Evolutionary conservation across 345 rosid genomes (phyloP).

Genomic region (Linum trigynum): DNA sequence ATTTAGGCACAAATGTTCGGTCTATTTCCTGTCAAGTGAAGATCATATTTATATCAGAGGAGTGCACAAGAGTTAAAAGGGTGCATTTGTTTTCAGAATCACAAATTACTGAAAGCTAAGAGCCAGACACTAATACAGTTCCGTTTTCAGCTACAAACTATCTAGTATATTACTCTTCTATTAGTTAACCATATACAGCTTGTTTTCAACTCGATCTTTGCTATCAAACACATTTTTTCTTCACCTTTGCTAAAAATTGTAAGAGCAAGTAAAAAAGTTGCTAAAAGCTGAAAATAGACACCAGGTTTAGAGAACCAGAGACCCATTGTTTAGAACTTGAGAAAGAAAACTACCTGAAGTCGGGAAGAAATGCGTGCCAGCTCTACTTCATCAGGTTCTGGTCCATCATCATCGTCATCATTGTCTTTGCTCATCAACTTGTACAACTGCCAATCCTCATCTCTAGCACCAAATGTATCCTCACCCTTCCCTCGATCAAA

Average conservation of each 20-base stretch:
- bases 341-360: slow-evolving; percentile 39
- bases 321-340: too few species aligned
- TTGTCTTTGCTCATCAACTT: slow-evolving; percentile 84
- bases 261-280: too few species aligned
- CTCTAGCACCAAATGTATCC: slow-evolving; percentile 83
- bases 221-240: too few species aligned
- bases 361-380: slow-evolving; percentile 58
- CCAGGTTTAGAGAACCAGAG: not conserved
- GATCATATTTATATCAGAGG: not conserved
- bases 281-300: not conserved
- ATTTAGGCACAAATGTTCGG: slow-evolving; percentile 60
- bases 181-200: too few species aligned
- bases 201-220: too few species aligned
- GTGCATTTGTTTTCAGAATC: too few species aligned
- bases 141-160: too few species aligned
- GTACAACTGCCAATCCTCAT: slow-evolving; percentile 98
- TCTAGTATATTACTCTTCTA: too few species aligned
- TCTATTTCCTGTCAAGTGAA: slow-evolving; percentile 52
- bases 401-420: slow-evolving; percentile 65
- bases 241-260: too few species aligned
- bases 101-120: too few species aligned
- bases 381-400: slow-evolving; percentile 67
- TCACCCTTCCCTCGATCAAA: slow-evolving; percentile 96
- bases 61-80: not conserved
- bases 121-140: too few species aligned